phyloP scores from a whole-genome alignment of 2,329 filamentous ascomycete species.

The Neospermospora avenae region DNA sequence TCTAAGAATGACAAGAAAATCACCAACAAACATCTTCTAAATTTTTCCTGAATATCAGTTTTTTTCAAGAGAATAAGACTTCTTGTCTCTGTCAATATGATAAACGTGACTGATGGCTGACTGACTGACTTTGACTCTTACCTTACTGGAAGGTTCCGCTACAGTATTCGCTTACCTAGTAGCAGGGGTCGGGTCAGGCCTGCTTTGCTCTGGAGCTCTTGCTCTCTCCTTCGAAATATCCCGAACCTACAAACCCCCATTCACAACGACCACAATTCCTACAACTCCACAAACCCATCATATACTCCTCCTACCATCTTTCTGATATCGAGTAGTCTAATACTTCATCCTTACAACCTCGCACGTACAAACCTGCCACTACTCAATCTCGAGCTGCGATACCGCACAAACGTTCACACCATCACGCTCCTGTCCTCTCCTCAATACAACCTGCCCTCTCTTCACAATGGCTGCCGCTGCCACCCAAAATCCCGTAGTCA shows the following conservation, averaged over 20 bases:
- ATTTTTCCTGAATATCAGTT: no score
- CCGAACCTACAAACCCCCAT: not conserved
- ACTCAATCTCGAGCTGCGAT: constrained; percentile 13
- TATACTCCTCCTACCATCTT: not conserved
- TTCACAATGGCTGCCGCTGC: constrained; percentile 61
- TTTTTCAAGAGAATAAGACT: no score
- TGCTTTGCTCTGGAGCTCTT: not conserved
- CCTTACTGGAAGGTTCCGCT: no score
- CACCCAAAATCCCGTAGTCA: constrained; percentile 59
- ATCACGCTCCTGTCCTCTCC: not conserved
- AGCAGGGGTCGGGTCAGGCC: not conserved
- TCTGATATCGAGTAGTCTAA: not conserved
- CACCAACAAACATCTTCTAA: no score
- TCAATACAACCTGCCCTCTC: not conserved
- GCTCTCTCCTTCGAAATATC: not conserved
- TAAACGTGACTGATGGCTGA: no score
- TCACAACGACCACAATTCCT: not conserved
- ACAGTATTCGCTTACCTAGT: not conserved
- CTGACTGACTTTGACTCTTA: no score
- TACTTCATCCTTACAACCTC: not conserved
- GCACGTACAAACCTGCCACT: constrained; percentile 3
- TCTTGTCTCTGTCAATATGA: not conserved
- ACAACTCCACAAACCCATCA: not conserved
- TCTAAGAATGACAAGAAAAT: not conserved
- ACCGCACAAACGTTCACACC: constrained; percentile 13